Percentiles rank a stretch among this genome's conserved stretches.
phyloP scores from a whole-genome alignment of 192 early-diverging fungal species.

The Phycomyces nitens region DNA sequence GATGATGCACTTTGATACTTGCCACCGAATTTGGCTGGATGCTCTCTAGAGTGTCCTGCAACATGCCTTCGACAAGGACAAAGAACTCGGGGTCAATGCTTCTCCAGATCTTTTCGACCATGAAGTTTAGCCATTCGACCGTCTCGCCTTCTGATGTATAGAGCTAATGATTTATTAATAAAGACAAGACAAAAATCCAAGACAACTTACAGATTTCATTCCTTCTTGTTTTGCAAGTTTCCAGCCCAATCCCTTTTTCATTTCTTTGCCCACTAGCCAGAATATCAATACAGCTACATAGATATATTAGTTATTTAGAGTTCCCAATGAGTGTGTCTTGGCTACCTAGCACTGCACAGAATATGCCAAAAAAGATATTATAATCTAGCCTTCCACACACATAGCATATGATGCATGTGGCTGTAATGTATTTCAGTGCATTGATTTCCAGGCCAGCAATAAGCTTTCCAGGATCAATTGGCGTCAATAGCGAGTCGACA shows the following conservation, averaged over 20 bases:
- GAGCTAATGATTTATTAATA: neutral
- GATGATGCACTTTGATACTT: too few species aligned
- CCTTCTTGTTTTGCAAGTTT: conserved; percentile 19
- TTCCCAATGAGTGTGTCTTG: neutral
- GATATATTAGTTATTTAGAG: neutral
- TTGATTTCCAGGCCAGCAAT: conserved; percentile 9
- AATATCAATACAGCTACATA: conserved; percentile 8
- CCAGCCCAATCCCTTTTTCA: conserved; percentile 22
- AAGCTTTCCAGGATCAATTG: conserved; percentile 12
- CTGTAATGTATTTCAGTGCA: conserved; percentile 22
- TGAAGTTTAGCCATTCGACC: conserved; percentile 32
- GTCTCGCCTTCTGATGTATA: conserved; percentile 25
- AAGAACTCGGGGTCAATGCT: conserved; percentile 29
- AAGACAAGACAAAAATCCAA: too few species aligned
- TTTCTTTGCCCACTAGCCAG: conserved; percentile 17
- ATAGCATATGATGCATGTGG: conserved; percentile 12
- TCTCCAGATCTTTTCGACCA: conserved; percentile 28
- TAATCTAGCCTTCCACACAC: conserved; percentile 12
- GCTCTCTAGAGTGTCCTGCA: conserved; percentile 22
- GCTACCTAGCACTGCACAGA: conserved; percentile 1
- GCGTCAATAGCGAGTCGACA: neutral
- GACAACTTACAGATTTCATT: conserved; percentile 21
- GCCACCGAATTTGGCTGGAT: conserved; percentile 15
- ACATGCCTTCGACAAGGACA: conserved; percentile 22
- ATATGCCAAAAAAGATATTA: conserved; percentile 6